Conservation (phyloP, 2,329 filamentous ascomycete species). For the Phaeosphaeriaceae sp. region DNA sequence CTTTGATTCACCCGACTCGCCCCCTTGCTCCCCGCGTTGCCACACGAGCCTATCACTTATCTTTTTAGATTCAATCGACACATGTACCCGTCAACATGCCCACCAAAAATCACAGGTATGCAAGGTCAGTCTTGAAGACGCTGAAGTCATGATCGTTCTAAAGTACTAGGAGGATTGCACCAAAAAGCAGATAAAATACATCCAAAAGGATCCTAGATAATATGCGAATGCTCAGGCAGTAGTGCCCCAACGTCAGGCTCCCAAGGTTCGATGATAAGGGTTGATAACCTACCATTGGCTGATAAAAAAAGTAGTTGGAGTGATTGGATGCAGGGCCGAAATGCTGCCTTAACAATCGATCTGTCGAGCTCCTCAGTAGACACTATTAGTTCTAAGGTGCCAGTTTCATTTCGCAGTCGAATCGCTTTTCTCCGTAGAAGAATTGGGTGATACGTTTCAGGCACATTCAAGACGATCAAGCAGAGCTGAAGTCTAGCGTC, state of each 20-base stretch:
- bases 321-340: constrained; percentile 65
- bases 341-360: constrained; percentile 64
- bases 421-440: constrained; percentile 75
- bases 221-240: constrained; percentile 76
- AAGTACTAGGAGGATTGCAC: constrained; percentile 85
- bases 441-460: constrained; percentile 82
- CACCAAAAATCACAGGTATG: constrained; percentile 70
- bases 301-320: constrained; percentile 79
- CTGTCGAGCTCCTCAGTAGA: constrained; percentile 75
- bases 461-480: constrained; percentile 74
- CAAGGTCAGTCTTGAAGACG: constrained; percentile 78
- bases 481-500: constrained; percentile 57
- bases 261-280: constrained; percentile 12
- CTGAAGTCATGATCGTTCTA: constrained; percentile 74
- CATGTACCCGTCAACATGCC: constrained; percentile 70
- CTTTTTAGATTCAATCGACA: constrained; percentile 70
- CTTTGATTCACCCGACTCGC: constrained; percentile 67
- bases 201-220: constrained; percentile 86
- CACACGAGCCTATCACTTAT: constrained; percentile 65
- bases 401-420: constrained; percentile 73
- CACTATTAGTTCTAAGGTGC: constrained; percentile 77
- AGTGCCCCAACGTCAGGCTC: constrained; percentile 30
- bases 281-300: constrained; percentile 70
- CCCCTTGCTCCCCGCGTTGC: constrained; percentile 59
- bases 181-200: constrained; percentile 89